phyloP scores from a whole-genome alignment of 257 asterid genomes.

The Rauvolfia tetraphylla region DNA sequence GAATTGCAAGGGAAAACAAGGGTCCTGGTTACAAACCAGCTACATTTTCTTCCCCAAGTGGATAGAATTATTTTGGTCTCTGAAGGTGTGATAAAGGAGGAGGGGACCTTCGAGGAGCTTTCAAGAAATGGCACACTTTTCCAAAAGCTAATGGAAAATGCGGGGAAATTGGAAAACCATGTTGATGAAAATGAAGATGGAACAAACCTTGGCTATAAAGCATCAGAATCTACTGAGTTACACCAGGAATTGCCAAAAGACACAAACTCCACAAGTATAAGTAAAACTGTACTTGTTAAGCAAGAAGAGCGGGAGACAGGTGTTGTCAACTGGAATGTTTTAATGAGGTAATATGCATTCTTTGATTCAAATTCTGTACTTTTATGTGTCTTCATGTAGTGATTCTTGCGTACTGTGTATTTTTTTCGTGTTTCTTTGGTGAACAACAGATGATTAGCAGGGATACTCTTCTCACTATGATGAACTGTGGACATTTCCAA shows the following conservation, averaged over 20 bases:
- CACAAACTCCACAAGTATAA: conserved; percentile 30
- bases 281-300: conserved; percentile 64
- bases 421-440: not conserved
- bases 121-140: conserved; percentile 57
- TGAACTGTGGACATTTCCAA: not conserved
- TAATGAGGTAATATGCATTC: conserved; percentile 19
- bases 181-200: conserved; percentile 49
- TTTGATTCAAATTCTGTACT: not conserved
- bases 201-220: conserved; percentile 23
- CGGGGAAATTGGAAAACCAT: conserved; percentile 77
- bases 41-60: conserved; percentile 82
- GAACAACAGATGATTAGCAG: not conserved
- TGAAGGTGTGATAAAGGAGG: conserved; percentile 78
- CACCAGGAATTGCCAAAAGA: conserved; percentile 39
- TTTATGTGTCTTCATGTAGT: not conserved
- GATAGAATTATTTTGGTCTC: conserved; percentile 68
- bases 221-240: conserved; percentile 26
- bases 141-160: conserved; percentile 78
- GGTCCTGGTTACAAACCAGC: conserved; percentile 86
- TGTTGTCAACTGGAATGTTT: conserved; percentile 76
- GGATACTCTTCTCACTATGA: not conserved
- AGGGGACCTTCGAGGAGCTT: conserved; percentile 80
- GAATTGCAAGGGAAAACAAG: conserved; percentile 75
- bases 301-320: conserved; percentile 93
- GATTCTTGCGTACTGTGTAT: not conserved